These are phyloP conservation scores for Rhizopogon sp. DNA, from an alignment of 768 basidiomycete species.

Conservation along the genomic window DNA sequence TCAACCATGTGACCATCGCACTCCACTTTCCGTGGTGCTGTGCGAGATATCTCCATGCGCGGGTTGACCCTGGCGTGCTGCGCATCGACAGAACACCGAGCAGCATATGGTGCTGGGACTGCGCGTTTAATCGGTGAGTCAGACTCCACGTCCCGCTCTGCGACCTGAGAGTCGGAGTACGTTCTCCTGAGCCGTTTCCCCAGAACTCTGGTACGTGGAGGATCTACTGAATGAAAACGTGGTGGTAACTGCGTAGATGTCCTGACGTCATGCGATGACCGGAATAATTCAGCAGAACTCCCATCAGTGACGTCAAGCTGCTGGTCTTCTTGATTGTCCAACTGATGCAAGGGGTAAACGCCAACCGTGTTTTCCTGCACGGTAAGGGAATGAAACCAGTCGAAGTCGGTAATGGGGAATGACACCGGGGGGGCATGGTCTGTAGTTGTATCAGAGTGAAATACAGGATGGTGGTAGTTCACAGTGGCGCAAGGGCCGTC, in stretches of 20 bases:
- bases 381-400: neutral
- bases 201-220: neutral
- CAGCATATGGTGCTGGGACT: neutral
- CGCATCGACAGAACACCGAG: neutral
- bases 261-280: neutral
- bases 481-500: neutral
- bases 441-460: neutral
- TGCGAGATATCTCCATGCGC: neutral
- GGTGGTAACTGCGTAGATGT: neutral
- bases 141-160: neutral
- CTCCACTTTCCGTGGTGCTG: slow-evolving; percentile 13
- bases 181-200: slow-evolving; percentile 1
- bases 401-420: neutral
- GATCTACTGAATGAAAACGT: neutral
- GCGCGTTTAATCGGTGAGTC: neutral
- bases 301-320: neutral
- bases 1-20: slow-evolving; percentile 25
- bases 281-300: neutral
- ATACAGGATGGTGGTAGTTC: neutral
- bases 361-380: neutral
- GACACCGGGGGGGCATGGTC: neutral
- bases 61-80: neutral
- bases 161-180: neutral
- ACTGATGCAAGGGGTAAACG: neutral
- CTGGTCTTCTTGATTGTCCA: neutral